Evolutionary conservation across 2,329 filamentous ascomycete species (phyloP), one percentile per base, ranked within the genome.

Genomic region (Madurella fahalii): DNA sequence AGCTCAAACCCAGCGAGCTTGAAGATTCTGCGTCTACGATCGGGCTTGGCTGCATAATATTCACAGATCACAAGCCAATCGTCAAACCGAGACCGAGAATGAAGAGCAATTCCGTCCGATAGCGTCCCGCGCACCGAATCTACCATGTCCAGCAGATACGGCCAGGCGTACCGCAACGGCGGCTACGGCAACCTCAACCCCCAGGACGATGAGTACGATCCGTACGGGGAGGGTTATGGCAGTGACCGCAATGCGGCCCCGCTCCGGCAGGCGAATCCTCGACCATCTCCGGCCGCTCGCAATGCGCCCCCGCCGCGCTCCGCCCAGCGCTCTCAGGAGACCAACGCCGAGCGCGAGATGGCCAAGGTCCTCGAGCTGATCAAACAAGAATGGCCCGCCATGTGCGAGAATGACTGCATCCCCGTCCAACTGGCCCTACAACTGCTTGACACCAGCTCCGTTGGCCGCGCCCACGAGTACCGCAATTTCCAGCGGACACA

Each of bases 351-450:
- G 68, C 72, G 77, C 47, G 78, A 83, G 67, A 83, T 84, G 56
- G 71, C 73, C 47, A 77, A 83, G 63, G 82, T 96, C 2, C 77
- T 97, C 47, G 85, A 90, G 61, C 85, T 89, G 62, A 96, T 99
- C 66, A 86, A 92, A 68, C 76, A 81, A 54, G 90, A 95, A 67
- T 99, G 94, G 93, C 87, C 89, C 42, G 87, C 91, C 63, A 94
- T 99, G 88, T 90, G 89, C 60, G 81, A 88, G 64, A 86, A 87
- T 58, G 87, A 94, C 67, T 96, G 92, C 68, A 84, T 96, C 32
- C 94, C 94, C 2, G 90, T 97, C 37, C 92, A 97, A 71, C 83
- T 96, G 50, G 90, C 93, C n/a, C 79, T 99, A 45, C 92, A 96
- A 72, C 79, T 99, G 60, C 89, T 97, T 74, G 94, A 99, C 72